Percentiles rank a stretch among this genome's conserved stretches.
Conservation (phyloP, 2,329 filamentous ascomycete species). For the Phialemonium atrogriseum region DNA sequence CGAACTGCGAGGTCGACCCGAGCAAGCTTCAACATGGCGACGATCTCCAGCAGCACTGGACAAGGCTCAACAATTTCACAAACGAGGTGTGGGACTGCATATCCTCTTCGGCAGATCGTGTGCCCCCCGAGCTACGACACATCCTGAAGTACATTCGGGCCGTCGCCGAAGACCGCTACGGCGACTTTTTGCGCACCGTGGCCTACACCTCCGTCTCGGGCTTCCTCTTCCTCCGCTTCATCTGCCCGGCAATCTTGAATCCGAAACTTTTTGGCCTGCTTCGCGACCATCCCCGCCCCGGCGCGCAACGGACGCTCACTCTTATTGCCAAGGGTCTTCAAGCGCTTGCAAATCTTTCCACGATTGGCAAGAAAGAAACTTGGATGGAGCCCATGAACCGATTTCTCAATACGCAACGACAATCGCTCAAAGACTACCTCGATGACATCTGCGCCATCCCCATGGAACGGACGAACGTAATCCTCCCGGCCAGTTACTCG, state of each 20-base stretch:
- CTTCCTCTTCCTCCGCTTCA: constrained; percentile 89
- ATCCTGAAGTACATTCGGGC: constrained; percentile 88
- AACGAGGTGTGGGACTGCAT: constrained; percentile 83
- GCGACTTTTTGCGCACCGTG: constrained; percentile 82
- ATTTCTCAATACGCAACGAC: constrained; percentile 67
- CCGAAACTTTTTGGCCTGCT: constrained; percentile 88
- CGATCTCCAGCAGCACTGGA: constrained; percentile 79
- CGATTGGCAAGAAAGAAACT: constrained; percentile 88
- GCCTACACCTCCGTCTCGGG: constrained; percentile 92
- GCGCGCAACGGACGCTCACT: constrained; percentile 80
- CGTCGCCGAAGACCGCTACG: constrained; percentile 89
- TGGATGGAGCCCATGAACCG: constrained; percentile 99
- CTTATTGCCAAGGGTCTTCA: constrained; percentile 89
- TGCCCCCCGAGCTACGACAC: constrained; percentile 73
- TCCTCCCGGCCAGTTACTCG: constrained; percentile 76
- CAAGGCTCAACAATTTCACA: constrained; percentile 64
- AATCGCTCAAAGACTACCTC: constrained; percentile 78
- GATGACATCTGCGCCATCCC: constrained; percentile 80
- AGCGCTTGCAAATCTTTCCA: constrained; percentile 82
- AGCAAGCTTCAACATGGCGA: constrained; percentile 60
- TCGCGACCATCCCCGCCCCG: constrained; percentile 70
- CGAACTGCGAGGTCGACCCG: constrained; percentile 92
- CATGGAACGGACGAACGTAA: constrained; percentile 54
- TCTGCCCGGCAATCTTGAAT: constrained; percentile 92
- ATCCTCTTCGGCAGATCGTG: constrained; percentile 60